phyloP scores from a whole-genome alignment of 179 eudicot genomes.

The Amaranthus tricolor region DNA sequence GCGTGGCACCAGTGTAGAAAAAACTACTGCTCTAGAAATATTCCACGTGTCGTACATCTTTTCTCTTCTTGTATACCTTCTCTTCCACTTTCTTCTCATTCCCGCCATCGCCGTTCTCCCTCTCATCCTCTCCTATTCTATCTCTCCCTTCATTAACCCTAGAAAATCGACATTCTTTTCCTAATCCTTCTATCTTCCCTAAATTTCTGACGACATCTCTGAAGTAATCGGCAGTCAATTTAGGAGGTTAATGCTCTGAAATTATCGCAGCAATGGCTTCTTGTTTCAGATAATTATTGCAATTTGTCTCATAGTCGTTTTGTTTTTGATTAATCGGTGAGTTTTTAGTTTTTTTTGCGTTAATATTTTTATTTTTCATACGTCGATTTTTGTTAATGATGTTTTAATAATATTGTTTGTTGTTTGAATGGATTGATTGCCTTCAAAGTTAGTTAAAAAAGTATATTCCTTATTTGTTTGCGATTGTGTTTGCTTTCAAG shows the following conservation, averaged over 20 bases:
- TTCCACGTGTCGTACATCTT: slow-evolving; percentile 18
- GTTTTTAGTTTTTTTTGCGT: neutral
- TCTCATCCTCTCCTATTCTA: neutral
- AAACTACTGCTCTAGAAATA: neutral
- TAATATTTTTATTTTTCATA: neutral
- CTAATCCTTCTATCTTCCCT: neutral
- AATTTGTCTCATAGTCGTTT: neutral
- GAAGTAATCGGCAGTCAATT: neutral
- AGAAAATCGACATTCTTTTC: neutral
- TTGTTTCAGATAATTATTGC: slow-evolving; percentile 10
- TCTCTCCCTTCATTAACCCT: neutral
- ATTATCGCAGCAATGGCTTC: neutral
- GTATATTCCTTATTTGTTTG: too few species aligned
- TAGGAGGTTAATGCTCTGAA: neutral
- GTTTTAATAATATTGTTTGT: neutral
- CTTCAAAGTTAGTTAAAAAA: too few species aligned
- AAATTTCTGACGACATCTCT: neutral
- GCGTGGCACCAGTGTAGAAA: slow-evolving; percentile 13
- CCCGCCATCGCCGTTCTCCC: slow-evolving; percentile 40
- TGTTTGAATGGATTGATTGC: too few species aligned
- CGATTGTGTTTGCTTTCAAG: too few species aligned
- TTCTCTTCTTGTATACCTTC: neutral
- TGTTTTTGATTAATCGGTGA: neutral
- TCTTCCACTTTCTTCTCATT: slow-evolving; percentile 2
- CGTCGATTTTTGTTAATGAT: neutral